Evolutionary conservation across 306 rosid species (phyloP), one percentile per base, ranked within the genome.

Genomic region (Purshia tridentata): DNA sequence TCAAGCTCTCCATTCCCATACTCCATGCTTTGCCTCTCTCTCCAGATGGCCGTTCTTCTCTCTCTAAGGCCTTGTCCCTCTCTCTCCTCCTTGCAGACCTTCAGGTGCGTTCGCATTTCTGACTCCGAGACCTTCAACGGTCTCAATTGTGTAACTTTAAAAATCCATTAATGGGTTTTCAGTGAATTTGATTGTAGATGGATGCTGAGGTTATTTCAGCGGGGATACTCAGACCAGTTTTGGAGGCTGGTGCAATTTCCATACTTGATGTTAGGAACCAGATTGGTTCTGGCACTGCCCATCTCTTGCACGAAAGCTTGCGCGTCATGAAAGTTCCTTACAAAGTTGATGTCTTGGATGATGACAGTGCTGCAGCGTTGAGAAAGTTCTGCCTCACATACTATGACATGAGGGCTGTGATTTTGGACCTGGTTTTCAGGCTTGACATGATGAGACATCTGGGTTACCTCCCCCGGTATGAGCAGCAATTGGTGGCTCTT

Each of bases 121-220:
- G 35, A 29, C 2, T 29, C 35, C 35, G 35, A 29, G 35, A 29
- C 35, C 35, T 29, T 29, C 35, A 29, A 29, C 35, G 35, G 35
- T 3, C 35, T 29, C 35, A 14, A 10, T 20, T 65, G 2, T 9
- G 8, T 20, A 20, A 19, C 6, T 20, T 22, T 8, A 16, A 13
- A 20, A 14, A n/a, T 0, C 42, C 16, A 66, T 48, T 48, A 0
- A 67, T 22, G 57, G 42, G 29, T 8, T 49, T 50, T n/a, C 0
- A 5, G 40, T 42, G 4, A 45, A 47, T 68, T 77, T 72, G 52
- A 61, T 77, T 74, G 76, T 82, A 89, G 91, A 91, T 89, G 97
- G 98, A 94, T 76, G 98, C 96, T 0, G 98, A 91, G 74, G 96
- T 91, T 50, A 91, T 94, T 73, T 89, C 96, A 6, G 91, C 96